These are phyloP conservation scores for Albifimbria verrucaria DNA, from an alignment of 2,329 filamentous ascomycete species.

Conservation along the genomic window DNA sequence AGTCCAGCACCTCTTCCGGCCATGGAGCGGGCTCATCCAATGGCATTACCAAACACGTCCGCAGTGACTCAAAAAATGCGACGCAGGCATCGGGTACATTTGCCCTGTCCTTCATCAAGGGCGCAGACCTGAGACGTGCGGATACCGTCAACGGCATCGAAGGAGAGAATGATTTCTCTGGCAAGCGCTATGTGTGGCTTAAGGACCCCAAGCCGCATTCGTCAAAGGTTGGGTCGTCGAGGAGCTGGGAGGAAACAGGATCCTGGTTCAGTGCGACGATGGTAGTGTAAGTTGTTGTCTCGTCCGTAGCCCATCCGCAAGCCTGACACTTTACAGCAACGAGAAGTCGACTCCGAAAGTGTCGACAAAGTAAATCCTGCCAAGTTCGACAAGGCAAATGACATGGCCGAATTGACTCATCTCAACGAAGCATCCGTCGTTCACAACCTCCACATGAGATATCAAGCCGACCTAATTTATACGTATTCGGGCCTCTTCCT, in stretches of 20 bases:
- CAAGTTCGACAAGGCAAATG: conserved; percentile 98
- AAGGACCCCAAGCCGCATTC: conserved; percentile 82
- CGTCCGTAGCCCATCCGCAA: neutral
- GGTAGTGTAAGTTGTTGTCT: conserved; percentile 62
- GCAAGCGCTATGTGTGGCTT: conserved; percentile 97
- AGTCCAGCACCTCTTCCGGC: conserved; percentile 58
- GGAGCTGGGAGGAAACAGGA: conserved; percentile 64
- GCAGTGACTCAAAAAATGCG: conserved; percentile 61
- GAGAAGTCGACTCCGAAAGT: conserved; percentile 78
- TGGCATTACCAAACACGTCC: conserved; percentile 35
- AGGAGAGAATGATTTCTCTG: conserved; percentile 97
- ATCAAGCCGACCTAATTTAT: conserved; percentile 94
- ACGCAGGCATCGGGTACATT: conserved; percentile 75
- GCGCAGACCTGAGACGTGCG: conserved; percentile 66
- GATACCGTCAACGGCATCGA: conserved; percentile 72
- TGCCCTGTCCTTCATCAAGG: conserved; percentile 92
- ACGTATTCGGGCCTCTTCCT: conserved; percentile 97
- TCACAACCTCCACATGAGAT: conserved; percentile 92
- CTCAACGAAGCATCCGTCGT: conserved; percentile 97
- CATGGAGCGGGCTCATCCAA: conserved; percentile 36
- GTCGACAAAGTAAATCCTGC: conserved; percentile 99
- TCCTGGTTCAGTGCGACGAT: conserved; percentile 91
- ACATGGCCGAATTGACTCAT: conserved; percentile 98
- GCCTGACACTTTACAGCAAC: conserved; percentile 57
- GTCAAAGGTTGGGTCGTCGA: conserved; percentile 90